Evolutionary conservation across 257 asterid species (phyloP), one percentile per base, ranked within the genome.

Genomic region (Paraleonurus japonicus): DNA sequence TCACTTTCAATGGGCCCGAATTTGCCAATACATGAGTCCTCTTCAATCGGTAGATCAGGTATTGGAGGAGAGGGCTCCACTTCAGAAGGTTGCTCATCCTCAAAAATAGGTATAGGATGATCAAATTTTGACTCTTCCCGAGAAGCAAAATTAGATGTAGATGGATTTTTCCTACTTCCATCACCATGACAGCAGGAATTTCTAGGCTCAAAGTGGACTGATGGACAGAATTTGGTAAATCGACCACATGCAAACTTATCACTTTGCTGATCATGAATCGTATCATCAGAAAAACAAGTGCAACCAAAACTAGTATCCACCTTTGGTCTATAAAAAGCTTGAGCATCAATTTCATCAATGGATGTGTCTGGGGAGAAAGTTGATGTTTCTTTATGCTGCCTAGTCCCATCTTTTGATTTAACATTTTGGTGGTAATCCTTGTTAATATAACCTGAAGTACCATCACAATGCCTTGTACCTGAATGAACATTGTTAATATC

Each of bases 401-500:
- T 50, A 69, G 70, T 69, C 55, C 58, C 75, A 23, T 74, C 69
- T 64, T 74, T 65, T 20, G 58, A 45, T 65, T 71, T 75, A 76
- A 24, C 69, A 64, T 70, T 72, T 70, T 69, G 73, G 43, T 43
- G 75, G 53, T 35, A 61, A 72, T 65, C 74, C 77, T 55, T 76
- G 9, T 20, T 50, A 53, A 35, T 20, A 65, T 19, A 71, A 61
- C 20, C 57, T 1, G 90, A 78, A 47, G 81, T 75, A 62, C 65
- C 50, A 32, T 65, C 76, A 60, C 67, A 62, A 67, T 57, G 79
- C 65, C 74, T 76, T 55, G 27, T 22, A 73, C 80, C 85, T 28
- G 85, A 71, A 75, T 57, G 77, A 69, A 76, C 85, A 73, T 64
- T 66, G 54, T 19, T 73, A 51, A 17, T 48, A 71, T 81, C 80